A percentile compares a stretch with the other conserved stretches of the same genome.
Conservation (phyloP, 495 filamentous ascomycete species). For the Oidiodendron maius region DNA sequence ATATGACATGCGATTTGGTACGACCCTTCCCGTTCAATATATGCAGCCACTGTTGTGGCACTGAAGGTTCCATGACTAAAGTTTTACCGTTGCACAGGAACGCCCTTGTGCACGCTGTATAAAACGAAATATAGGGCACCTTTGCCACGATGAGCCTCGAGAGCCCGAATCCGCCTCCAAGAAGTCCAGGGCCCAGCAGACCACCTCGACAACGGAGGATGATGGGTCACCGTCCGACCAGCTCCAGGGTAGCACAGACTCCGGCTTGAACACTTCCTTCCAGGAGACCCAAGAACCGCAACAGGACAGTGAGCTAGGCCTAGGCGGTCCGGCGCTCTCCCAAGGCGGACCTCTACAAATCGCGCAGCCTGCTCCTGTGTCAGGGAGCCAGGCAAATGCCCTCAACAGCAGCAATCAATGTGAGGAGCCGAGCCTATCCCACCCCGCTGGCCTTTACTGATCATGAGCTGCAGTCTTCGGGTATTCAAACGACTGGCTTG, state of each 20-base stretch:
- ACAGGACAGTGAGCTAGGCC: slow-evolving; percentile 15
- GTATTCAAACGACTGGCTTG: slow-evolving; percentile 51
- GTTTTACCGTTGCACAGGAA: slow-evolving; percentile 57
- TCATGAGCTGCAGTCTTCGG: slow-evolving; percentile 44
- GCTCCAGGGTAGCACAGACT: slow-evolving; percentile 13
- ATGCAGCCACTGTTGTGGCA: slow-evolving; percentile 20
- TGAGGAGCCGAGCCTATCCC: too few species aligned
- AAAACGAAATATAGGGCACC: slow-evolving; percentile 97
- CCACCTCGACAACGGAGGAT: slow-evolving; percentile 54
- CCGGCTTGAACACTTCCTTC: slow-evolving; percentile 21
- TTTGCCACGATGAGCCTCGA: slow-evolving; percentile 97
- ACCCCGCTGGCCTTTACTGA: slow-evolving; percentile 29
- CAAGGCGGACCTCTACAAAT: slow-evolving; percentile 38
- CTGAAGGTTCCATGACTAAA: slow-evolving; percentile 36
- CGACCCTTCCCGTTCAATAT: slow-evolving; percentile 26
- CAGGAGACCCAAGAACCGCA: slow-evolving; percentile 17
- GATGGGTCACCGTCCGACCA: slow-evolving; percentile 34
- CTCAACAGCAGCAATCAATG: slow-evolving; percentile 63
- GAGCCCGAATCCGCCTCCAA: slow-evolving; percentile 64
- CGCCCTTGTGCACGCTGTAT: slow-evolving; percentile 96
- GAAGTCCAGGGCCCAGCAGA: slow-evolving; percentile 62
- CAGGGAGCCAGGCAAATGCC: slow-evolving; percentile 45
- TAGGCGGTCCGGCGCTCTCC: slow-evolving; percentile 12
- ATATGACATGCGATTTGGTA: slow-evolving; percentile 99
- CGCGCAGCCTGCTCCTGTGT: slow-evolving; percentile 49